Evolutionary conservation across 768 basidiomycete species (phyloP).

Genomic region (Tremella yokohamensis): DNA sequence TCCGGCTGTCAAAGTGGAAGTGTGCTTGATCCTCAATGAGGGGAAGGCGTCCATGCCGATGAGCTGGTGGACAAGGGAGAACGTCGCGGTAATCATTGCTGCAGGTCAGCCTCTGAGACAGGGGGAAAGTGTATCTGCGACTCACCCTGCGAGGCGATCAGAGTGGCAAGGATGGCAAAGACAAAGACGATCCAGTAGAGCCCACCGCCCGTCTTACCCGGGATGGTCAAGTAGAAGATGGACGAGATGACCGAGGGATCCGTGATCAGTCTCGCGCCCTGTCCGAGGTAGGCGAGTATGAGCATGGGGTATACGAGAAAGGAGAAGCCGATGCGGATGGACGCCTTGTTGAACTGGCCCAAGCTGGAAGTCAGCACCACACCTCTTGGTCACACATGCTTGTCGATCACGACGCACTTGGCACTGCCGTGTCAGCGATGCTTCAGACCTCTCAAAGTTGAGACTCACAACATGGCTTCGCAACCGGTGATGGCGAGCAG

Average conservation of each 20-base stretch:
- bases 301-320: constrained; percentile 61
- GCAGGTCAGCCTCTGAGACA: constrained; percentile 41
- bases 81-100: constrained; percentile 68
- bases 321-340: constrained; percentile 60
- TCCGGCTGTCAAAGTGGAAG: constrained; percentile 61
- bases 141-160: constrained; percentile 20
- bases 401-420: neutral
- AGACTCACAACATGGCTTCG: constrained; percentile 51
- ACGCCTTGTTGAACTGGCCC: constrained; percentile 64
- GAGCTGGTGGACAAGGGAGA: constrained; percentile 59
- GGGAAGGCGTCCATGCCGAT: constrained; percentile 63
- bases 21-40: constrained; percentile 60
- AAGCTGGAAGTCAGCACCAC: constrained; percentile 52
- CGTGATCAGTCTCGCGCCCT: constrained; percentile 62
- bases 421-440: neutral
- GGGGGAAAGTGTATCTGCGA: neutral
- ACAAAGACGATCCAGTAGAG: constrained; percentile 67
- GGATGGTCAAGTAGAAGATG: constrained; percentile 65
- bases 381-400: neutral
- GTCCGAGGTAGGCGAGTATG: constrained; percentile 66
- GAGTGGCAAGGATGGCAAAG: constrained; percentile 63
- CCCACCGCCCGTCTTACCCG: constrained; percentile 57
- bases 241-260: constrained; percentile 58
- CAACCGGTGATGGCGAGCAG: constrained; percentile 67
- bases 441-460: neutral